A percentile compares a stretch with the other conserved stretches of the same genome.
Evolutionary conservation across 805 yeast species (phyloP).

Genomic region (Myxozyma nipponensis): DNA sequence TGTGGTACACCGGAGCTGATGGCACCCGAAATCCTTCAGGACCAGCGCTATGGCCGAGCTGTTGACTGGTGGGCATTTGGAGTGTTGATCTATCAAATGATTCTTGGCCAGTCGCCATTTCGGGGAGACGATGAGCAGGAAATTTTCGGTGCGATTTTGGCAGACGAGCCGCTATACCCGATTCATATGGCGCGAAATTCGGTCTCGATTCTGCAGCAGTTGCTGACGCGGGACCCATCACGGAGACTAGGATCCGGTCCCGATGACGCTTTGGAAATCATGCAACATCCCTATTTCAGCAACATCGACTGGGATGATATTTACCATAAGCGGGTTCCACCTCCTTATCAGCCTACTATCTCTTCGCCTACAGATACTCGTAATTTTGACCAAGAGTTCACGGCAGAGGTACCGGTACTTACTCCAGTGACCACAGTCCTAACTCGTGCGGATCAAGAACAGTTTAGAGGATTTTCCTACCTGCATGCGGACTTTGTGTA

Average conservation of each 20-base stretch:
- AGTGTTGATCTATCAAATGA: slow-evolving; percentile 91
- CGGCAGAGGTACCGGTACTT: slow-evolving; percentile 38
- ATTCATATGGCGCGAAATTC: slow-evolving; percentile 97
- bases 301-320: slow-evolving; percentile 90
- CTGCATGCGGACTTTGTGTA: slow-evolving; percentile 35
- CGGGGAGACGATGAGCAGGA: slow-evolving; percentile 97
- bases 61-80: slow-evolving; percentile 99
- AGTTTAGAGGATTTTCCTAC: slow-evolving; percentile 95
- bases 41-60: slow-evolving; percentile 85
- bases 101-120: slow-evolving; percentile 93
- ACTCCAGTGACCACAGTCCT: slow-evolving; percentile 91
- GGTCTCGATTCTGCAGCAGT: slow-evolving; percentile 86
- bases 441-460: slow-evolving; percentile 86
- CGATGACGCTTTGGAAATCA: slow-evolving; percentile 85
- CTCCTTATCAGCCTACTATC: slow-evolving; percentile 88
- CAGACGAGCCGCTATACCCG: slow-evolving; percentile 95
- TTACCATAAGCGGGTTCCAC: slow-evolving; percentile 61
- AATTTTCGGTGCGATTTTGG: slow-evolving; percentile 90
- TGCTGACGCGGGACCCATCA: slow-evolving; percentile 83
- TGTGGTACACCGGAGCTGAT: slow-evolving; percentile 99
- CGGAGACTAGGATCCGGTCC: slow-evolving; percentile 83
- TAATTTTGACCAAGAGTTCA: slow-evolving; percentile 84
- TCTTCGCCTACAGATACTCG: slow-evolving; percentile 85
- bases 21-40: slow-evolving; percentile 97
- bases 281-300: slow-evolving; percentile 91